A percentile compares a stretch with the other conserved stretches of the same genome.
phyloP scores from a whole-genome alignment of 768 basidiomycete species.

The Leucosporidium scottii region DNA sequence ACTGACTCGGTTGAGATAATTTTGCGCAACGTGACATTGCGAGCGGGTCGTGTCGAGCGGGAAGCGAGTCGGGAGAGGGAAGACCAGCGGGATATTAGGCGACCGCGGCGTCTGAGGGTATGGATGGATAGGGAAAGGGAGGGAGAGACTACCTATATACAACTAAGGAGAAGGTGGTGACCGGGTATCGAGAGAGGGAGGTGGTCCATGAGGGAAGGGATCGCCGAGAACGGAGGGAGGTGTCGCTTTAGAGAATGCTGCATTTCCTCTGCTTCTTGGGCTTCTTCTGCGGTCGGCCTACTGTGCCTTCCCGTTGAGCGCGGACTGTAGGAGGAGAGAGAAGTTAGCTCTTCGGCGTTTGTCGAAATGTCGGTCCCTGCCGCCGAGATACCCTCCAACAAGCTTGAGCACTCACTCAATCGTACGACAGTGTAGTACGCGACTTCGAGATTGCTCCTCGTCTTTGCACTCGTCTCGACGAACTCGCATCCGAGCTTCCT shows the following conservation, averaged over 20 bases:
- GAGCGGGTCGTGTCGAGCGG: too few relatives aligned
- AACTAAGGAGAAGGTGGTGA: background rate
- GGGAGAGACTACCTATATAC: background rate
- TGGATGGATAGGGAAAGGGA: background rate
- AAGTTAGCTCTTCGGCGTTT: background rate
- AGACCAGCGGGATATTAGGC: too few relatives aligned
- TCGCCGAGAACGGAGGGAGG: too few relatives aligned
- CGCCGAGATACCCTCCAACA: background rate
- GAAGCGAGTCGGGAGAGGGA: too few relatives aligned
- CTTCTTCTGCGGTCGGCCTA: constrained; percentile 13
- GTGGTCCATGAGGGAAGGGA: too few relatives aligned
- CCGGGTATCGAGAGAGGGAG: background rate
- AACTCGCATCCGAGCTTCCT: constrained; percentile 82
- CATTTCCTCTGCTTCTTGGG: constrained; percentile 21
- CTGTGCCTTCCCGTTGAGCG: constrained; percentile 10
- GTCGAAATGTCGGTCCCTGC: background rate
- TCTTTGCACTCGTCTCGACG: constrained; percentile 95
- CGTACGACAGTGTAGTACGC: constrained; percentile 77
- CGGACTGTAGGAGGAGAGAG: constrained; percentile 3
- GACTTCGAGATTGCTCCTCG: constrained; percentile 80
- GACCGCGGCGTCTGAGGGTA: too few relatives aligned
- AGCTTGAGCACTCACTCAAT: constrained; percentile 16
- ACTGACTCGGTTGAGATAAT: too few relatives aligned
- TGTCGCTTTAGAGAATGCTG: constrained; percentile 12
- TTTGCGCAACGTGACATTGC: too few relatives aligned